Base-by-base conservation (phyloP, 257 asterid genomes). In the Solanum pinnatisectum region DNA sequence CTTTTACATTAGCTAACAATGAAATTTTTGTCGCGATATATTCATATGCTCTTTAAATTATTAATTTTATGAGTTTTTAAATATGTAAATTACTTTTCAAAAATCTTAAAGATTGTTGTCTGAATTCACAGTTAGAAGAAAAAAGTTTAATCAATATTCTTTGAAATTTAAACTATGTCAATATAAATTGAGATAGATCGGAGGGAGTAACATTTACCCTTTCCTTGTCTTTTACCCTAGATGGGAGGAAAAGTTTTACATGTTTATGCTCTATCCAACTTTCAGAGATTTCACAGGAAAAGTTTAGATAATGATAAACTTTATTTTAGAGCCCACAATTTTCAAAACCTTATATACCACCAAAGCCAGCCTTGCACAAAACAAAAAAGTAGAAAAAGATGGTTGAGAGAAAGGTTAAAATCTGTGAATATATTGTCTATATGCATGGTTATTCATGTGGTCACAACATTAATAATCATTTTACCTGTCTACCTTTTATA, bases 331-430 rank as follows among this genome's bases (percentile, higher is more conserved):
- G 73, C 88, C 73, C 72, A 67, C 42, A 85, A 84, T 76, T 30
- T 46, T 89, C 84, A 87, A 89, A 35, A 22, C 22, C 87, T 63
- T 36, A 63, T 32, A 20, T 18, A 73, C 25, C 85, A 87, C 87
- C 44, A 84, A 65, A 77, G 74, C 71, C 72, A 84, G 70, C 86
- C 85, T 22, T 4, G 56, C 83, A 42, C 18, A 72, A 18, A 56
- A 56, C 23, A 71, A 16, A 71, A 27, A 20, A 36, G 65, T 74
- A 76, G 52, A 40, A 52, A 40, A 42, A 68, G 39, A 76, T 82
- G 60, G 27, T 81, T 76, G 52, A 59, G 44, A 82, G 60, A 86
- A 81, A 81, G 84, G 68, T 70, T 52, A 82, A 89, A 82, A 87
- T 86, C 63, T 86, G 87, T 82, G 91, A 82, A 78, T 36, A 72